These are phyloP conservation scores for Astraeus odoratus DNA, from an alignment of 768 basidiomycete genomes.

Conservation along the genomic window DNA sequence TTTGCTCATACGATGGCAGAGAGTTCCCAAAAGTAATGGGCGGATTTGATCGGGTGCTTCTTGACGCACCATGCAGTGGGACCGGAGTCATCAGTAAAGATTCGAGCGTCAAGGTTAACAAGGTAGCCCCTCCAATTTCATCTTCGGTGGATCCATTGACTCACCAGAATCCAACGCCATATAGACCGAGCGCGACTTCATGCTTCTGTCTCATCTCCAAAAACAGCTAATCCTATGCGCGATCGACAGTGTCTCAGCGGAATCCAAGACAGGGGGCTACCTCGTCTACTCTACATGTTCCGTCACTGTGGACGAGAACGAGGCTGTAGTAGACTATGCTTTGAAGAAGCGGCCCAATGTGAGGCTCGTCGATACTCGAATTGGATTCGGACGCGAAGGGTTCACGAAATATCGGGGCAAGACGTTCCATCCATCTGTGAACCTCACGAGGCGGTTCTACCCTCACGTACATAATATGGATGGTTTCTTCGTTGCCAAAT, in stretches of 20 bases:
- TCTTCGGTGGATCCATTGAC: background rate
- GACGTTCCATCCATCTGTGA: constrained; percentile 72
- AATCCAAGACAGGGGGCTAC: constrained; percentile 87
- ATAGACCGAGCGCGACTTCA: constrained; percentile 92
- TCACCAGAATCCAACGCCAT: constrained; percentile 2
- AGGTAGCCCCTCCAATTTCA: constrained; percentile 46
- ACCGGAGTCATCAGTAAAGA: constrained; percentile 99
- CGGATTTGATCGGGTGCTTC: constrained; percentile 93
- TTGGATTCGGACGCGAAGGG: constrained; percentile 90
- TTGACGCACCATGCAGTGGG: constrained; percentile 97
- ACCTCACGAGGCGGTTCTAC: constrained; percentile 83
- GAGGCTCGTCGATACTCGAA: constrained; percentile 85
- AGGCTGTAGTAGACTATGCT: constrained; percentile 96
- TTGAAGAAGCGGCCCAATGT: constrained; percentile 90
- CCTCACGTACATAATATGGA: constrained; percentile 99
- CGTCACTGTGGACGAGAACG: constrained; percentile 97
- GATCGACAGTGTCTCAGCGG: constrained; percentile 88
- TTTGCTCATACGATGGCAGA: constrained; percentile 95
- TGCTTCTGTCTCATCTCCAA: constrained; percentile 92
- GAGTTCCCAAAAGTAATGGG: constrained; percentile 99
- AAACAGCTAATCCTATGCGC: constrained; percentile 98
- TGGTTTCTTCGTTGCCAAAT: constrained; percentile 97
- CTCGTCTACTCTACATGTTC: constrained; percentile 99
- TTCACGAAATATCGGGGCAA: constrained; percentile 90
- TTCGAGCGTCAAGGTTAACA: constrained; percentile 95